Evolutionary conservation across 495 filamentous ascomycete species (phyloP).

Genomic region (Daldinia decipiens): DNA sequence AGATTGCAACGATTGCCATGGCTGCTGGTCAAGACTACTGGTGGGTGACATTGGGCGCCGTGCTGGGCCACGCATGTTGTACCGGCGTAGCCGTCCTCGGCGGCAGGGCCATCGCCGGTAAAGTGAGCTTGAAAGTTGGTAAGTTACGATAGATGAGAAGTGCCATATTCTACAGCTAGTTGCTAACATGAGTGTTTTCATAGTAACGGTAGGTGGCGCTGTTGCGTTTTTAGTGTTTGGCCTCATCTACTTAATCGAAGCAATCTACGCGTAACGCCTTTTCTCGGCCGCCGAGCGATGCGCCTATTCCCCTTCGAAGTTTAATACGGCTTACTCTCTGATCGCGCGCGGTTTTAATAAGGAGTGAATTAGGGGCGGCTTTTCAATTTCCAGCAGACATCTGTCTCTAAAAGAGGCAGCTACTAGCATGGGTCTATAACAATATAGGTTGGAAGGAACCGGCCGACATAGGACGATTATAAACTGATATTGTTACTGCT

Average conservation of each 20-base stretch:
- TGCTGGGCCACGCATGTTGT: constrained; percentile 87
- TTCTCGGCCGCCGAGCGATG: neutral
- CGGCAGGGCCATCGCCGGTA: constrained; percentile 89
- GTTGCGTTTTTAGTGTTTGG: constrained; percentile 90
- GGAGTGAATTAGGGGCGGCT: constrained; percentile 7
- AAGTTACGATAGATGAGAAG: constrained; percentile 58
- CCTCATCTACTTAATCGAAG: constrained; percentile 88
- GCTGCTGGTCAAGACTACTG: constrained; percentile 98
- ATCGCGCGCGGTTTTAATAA: constrained; percentile 30
- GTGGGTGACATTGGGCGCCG: constrained; percentile 95
- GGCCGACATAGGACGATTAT: constrained; percentile 12
- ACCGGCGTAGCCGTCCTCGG: constrained; percentile 94
- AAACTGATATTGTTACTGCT: constrained; percentile 16
- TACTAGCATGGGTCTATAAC: constrained; percentile 19
- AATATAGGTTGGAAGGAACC: constrained; percentile 6
- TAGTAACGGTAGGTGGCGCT: constrained; percentile 96
- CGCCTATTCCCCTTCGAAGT: neutral
- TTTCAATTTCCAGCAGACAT: constrained; percentile 10
- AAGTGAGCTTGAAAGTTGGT: constrained; percentile 96
- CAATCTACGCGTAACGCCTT: constrained; percentile 64
- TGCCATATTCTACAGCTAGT: neutral
- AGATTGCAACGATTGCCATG: constrained; percentile 99
- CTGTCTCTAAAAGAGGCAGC: constrained; percentile 2
- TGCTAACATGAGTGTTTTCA: constrained; percentile 44
- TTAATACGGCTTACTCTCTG: neutral